Evolutionary conservation across 768 basidiomycete genomes (phyloP), one percentile per base, ranked within the genome.

Genomic region (Trametes maxima): DNA sequence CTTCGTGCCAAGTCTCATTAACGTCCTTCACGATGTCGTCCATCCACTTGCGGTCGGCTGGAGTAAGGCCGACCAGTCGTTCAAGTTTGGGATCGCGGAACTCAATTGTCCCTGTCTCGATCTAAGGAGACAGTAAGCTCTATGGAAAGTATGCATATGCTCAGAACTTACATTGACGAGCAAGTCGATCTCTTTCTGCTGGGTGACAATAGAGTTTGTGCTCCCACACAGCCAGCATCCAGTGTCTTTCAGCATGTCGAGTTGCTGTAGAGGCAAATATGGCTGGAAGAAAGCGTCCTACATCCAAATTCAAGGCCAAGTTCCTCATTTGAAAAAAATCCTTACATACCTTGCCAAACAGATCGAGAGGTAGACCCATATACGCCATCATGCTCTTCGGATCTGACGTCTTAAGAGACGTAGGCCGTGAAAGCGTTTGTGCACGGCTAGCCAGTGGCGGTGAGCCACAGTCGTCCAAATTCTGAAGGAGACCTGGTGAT

Each of bases 31-130:
- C 83, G 57, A 96, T 86, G 66, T 96, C 94, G 69, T 98, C 95
- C 84, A 98, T 93, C 97, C 97, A 99, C 73, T 92, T 95, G 60
- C 96, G 79, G 73, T 98, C 97, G 0, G 95, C 94, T 0, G 97
- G 80, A 2, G 96, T 98, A 65, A 99, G 76, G 5, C 84, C 85
- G 21, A 89, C 85, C 36, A 88, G 78, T 28, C 90, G 82, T 66
- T 96, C 95, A 6, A 97, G 70, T 69, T 82, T 86, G 3, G 87
- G 84, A 72, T 98, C 88, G 42, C 89, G 81, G 77, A 97, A 95
- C 67, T 98, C 95, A 59, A 98, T 85, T 2, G 80, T 77, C 5
- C 89, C 92, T 0, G 87, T 89, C 70, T 98, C 97, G 36, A 92
- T 88, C 94, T 97, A 28, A n/a, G 1, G n/a, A 5, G 65, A 62